Evolutionary conservation across 805 yeast genomes (phyloP), one percentile per base, ranked within the genome.

Genomic region (Vanderwaltozyma yarrowii): DNA sequence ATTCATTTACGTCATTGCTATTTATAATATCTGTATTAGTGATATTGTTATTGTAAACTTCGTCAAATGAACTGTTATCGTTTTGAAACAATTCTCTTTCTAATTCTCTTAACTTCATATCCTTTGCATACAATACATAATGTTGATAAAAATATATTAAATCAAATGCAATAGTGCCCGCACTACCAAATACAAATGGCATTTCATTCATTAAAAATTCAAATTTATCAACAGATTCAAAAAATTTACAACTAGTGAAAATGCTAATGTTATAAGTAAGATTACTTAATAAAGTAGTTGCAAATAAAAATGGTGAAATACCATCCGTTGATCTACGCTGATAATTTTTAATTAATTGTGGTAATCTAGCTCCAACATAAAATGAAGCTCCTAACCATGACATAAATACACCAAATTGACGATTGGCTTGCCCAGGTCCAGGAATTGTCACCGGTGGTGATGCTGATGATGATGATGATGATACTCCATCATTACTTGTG

Each of bases 151-250:
- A 78, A 53, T 79, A 80, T 3, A 74, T 61, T 28, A 77, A 43
- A 56, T 88, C 96, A 58, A 88, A 86, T 3, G 76, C 46, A 15
- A 87, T 71, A 0, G 96, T 87, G 7, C 96, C 96, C 0, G 85
- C 72, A 46, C 92, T 78, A 1, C 96, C 96, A 19, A 86, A 51
- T 24, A 89, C 67, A 52, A 79, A 88, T 0, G 96, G 95, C 37
- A 85, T 55, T 50, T 87, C 95, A 33, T 74, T 77, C 45, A 64
- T 46, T 20, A 86, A 59, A 52, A 82, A 88, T 7, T 46, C 61
- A 38, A 46, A 47, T 46, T 62, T 65, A 30, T 66, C 61, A 1
- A 58, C 61, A 13, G 61, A 53, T 7, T 48, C 44, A 23, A 66
- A 39, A 57, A 75, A 76, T 12, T 67, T 66, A 61, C 83, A 71